A percentile compares a stretch with the other conserved stretches of the same genome.
Conservation (phyloP, 352 stramenopile genomes). For the Pythium chondricola region DNA sequence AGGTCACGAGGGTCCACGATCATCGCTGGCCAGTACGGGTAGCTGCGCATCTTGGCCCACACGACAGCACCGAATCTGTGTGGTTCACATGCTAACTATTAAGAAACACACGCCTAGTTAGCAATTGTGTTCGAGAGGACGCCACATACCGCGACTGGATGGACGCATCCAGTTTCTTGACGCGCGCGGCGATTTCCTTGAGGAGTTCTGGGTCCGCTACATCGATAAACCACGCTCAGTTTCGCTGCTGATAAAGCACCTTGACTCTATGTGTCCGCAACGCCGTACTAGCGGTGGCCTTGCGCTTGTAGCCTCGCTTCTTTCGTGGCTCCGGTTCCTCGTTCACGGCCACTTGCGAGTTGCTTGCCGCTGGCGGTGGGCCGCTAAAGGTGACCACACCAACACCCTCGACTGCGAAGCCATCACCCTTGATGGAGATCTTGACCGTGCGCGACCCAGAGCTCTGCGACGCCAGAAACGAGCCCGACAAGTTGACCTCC, state of each 20-base stretch:
- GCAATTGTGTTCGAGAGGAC: no score
- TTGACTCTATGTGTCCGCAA: no score
- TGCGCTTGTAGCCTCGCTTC: background rate
- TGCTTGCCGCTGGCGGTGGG: no score
- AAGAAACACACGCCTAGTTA: background rate
- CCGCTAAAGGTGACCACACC: background rate
- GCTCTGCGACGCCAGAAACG: background rate
- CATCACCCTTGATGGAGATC: background rate
- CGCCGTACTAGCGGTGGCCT: background rate
- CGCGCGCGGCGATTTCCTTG: no score
- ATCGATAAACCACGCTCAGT: no score
- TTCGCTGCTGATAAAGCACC: no score
- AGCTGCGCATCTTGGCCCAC: constrained; percentile 79
- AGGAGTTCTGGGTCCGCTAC: no score
- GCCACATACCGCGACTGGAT: no score
- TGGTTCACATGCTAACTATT: constrained; percentile 10
- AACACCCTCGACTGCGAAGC: background rate
- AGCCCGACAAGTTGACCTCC: background rate
- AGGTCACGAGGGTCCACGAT: constrained; percentile 59
- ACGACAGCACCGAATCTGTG: constrained; percentile 73
- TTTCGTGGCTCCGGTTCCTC: background rate
- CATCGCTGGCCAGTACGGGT: constrained; percentile 75
- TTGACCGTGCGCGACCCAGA: background rate
- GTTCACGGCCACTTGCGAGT: background rate
- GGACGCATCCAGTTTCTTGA: no score